These are phyloP conservation scores for Coccinonectria pachysandricola DNA, from an alignment of 2,329 filamentous ascomycete species.

Conservation along the genomic window DNA sequence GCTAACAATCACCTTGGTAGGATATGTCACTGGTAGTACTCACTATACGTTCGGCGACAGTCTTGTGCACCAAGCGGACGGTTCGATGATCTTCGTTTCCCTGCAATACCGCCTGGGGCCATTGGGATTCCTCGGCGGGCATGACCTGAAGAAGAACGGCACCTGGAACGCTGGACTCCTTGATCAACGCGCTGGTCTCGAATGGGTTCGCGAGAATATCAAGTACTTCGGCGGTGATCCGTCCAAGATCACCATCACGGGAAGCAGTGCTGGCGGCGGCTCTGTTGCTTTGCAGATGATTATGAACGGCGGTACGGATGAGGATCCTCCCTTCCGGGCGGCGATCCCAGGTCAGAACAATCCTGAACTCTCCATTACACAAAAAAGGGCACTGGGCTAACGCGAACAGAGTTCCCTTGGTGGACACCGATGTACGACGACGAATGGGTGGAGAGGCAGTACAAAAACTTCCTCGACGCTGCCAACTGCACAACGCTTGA, in stretches of 20 bases:
- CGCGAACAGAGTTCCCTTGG: slow-evolving; percentile 1
- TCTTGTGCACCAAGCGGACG: background rate
- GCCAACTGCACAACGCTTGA: background rate
- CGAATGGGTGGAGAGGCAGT: slow-evolving; percentile 1
- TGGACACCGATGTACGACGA: slow-evolving; percentile 2
- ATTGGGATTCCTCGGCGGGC: slow-evolving; percentile 1
- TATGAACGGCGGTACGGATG: slow-evolving; percentile 1
- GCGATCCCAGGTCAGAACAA: slow-evolving; percentile 3
- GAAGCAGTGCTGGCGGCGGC: slow-evolving; percentile 1
- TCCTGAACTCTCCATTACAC: background rate
- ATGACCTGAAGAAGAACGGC: slow-evolving; percentile 1
- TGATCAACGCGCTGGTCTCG: slow-evolving; percentile 2
- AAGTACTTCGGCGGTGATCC: slow-evolving; percentile 3
- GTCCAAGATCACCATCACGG: slow-evolving; percentile 1
- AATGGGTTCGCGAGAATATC: slow-evolving; percentile 5
- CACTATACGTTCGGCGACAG: background rate
- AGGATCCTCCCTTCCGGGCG: slow-evolving; percentile 3
- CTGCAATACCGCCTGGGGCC: slow-evolving; percentile 3
- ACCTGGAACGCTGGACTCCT: slow-evolving; percentile 3
- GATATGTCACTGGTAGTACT: background rate
- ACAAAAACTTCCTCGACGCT: slow-evolving; percentile 1
- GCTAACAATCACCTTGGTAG: background rate
- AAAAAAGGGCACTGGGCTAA: background rate
- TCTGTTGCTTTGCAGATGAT: slow-evolving; percentile 4
- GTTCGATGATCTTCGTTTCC: slow-evolving; percentile 2